Evolutionary conservation across 1,284 basidiomycete species (phyloP).

Genomic region (Ustilago esculenta): DNA sequence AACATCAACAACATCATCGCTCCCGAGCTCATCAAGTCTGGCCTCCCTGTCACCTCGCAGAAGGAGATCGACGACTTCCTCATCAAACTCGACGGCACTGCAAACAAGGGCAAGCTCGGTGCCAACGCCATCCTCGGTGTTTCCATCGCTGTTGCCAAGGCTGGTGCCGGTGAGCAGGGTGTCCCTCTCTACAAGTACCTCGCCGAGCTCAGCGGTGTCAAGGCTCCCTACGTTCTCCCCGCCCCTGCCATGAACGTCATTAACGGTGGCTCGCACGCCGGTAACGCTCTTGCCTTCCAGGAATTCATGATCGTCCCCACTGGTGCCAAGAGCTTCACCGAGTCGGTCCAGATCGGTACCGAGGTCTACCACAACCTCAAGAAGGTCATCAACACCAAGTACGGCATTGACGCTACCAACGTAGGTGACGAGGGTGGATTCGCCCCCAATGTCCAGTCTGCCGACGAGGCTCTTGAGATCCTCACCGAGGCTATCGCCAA

Average conservation of each 20-base stretch:
- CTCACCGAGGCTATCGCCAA: slow-evolving; percentile 94
- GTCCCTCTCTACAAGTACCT: slow-evolving; percentile 97
- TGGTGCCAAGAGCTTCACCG: slow-evolving; percentile 96
- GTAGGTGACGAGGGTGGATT: slow-evolving; percentile 99
- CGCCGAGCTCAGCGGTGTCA: slow-evolving; percentile 91
- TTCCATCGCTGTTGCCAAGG: slow-evolving; percentile 93
- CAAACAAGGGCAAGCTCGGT: slow-evolving; percentile 99
- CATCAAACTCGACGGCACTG: slow-evolving; percentile 95
- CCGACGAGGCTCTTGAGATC: slow-evolving; percentile 97
- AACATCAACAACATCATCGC: slow-evolving; percentile 95
- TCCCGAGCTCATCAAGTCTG: slow-evolving; percentile 86
- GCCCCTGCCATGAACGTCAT: slow-evolving; percentile 91
- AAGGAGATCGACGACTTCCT: slow-evolving; percentile 98
- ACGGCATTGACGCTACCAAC: slow-evolving; percentile 98
- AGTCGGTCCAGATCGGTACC: slow-evolving; percentile 97
- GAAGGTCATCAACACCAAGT: slow-evolving; percentile 99
- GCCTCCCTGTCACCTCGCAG: slow-evolving; percentile 87
- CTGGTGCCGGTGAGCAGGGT: slow-evolving; percentile 77
- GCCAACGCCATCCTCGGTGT: slow-evolving; percentile 99
- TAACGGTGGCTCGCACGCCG: slow-evolving; percentile 99
- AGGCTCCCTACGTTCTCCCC: slow-evolving; percentile 82
- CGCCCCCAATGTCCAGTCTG: slow-evolving; percentile 95
- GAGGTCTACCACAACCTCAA: slow-evolving; percentile 99
- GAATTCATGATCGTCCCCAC: slow-evolving; percentile 99
- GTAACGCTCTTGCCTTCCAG: slow-evolving; percentile 85